Base-by-base conservation (phyloP, 1,284 basidiomycete genomes). In the Omphalotus olearius region DNA sequence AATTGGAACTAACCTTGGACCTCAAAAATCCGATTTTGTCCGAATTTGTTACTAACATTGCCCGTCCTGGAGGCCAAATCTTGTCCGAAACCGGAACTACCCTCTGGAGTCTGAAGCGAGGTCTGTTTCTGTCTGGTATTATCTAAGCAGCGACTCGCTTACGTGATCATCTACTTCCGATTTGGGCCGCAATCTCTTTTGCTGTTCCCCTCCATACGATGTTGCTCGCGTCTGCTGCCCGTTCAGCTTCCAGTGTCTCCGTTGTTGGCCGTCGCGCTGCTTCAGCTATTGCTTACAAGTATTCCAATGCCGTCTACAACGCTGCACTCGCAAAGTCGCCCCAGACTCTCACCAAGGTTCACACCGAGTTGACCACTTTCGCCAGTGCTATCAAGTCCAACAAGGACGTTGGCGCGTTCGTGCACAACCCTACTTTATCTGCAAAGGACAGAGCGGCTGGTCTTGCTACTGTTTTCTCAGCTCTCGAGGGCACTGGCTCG, bases 291-390 rank as follows among this genome's bases (percentile, higher is more conserved):
- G 82, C 90, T 43, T 74, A 82, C 69, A 98, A 98, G 73, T 99
- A 99, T 73, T 96, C 97, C 57, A 88, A 91, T 55, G 96, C 97
- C 25, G 82, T 91, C 59, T 99, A 91, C 74, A 83, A 87, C 50
- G 96, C 96, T 50, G 94, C 97, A 16, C 83, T 94, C 65, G 78
- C 85, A 64, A 90, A 93, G 75, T 91, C 88, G 3, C 82, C 89
- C 36, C 81, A 83, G 65, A 74, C 78, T 18, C 83, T 97, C 66
- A 83, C 71, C 71, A 88, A 91, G 70, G 91, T 93, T 61, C 85
- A 91, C 66, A 63, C 79, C 37, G 96, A 98, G 69, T 83, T 99
- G 60, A 75, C 75, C 65, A 68, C 72, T 58, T 80, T 95, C 66
- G 74, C 83, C 58, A 76, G 76, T 64, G 75, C 83, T 63, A 78